phyloP scores from a whole-genome alignment of 192 early-diverging fungal species.

The Coemansia reversa region DNA sequence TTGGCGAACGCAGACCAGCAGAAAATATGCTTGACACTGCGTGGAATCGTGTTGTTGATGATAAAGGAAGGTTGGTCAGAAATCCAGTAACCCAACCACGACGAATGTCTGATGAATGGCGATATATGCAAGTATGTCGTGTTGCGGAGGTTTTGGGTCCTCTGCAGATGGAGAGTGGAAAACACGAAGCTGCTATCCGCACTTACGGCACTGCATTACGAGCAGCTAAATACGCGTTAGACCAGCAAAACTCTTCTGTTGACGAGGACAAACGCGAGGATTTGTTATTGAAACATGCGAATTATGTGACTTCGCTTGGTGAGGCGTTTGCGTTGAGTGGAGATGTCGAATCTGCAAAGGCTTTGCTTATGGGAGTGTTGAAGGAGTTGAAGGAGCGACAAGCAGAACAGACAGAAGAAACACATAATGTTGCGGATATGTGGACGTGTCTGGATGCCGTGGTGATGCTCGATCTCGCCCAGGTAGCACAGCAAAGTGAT shows the following conservation, averaged over 20 bases:
- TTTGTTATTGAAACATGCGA: slow-evolving; percentile 20
- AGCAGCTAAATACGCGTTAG: slow-evolving; percentile 16
- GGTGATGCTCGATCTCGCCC: slow-evolving; percentile 46
- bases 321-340: slow-evolving; percentile 43
- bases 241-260: background rate
- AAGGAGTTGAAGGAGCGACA: slow-evolving; percentile 21
- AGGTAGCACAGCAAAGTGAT: slow-evolving; percentile 14
- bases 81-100: background rate
- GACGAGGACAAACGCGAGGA: slow-evolving; percentile 4
- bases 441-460: slow-evolving; percentile 52
- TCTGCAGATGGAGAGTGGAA: background rate
- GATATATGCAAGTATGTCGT: slow-evolving; percentile 11
- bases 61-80: background rate
- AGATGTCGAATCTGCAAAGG: slow-evolving; percentile 20
- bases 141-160: slow-evolving; percentile 33
- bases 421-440: background rate
- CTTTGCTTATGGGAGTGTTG: slow-evolving; percentile 27
- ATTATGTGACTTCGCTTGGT: slow-evolving; percentile 36
- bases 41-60: slow-evolving; percentile 20
- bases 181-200: background rate
- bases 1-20: slow-evolving; percentile 35
- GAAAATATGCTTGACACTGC: slow-evolving; percentile 17
- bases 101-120: slow-evolving; percentile 7
- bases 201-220: slow-evolving; percentile 34
- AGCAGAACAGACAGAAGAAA: background rate